Conservation (phyloP, 1,139 yeast genomes). For the Taphrina pruni region DNA sequence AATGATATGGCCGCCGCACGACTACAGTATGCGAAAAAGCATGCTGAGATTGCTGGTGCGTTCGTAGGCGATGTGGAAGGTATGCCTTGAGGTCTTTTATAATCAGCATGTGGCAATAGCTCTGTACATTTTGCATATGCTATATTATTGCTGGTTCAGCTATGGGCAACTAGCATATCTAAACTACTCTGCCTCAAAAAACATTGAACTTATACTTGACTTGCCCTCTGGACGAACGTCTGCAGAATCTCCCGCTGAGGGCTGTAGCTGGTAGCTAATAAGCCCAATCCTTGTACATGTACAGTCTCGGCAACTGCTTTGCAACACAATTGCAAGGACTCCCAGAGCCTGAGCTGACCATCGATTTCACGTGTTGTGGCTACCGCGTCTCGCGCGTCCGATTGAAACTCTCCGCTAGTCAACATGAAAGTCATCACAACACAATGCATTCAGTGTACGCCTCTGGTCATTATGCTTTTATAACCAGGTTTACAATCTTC, state of each 20-base stretch:
- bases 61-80: slow-evolving; percentile 38
- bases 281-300: no score
- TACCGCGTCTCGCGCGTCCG: background rate
- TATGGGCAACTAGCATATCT: no score
- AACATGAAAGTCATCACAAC: slow-evolving; percentile 4
- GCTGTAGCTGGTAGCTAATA: no score
- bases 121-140: background rate
- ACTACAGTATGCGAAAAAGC: slow-evolving; percentile 19
- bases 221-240: no score
- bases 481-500: background rate
- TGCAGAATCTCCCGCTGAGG: no score
- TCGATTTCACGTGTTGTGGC: background rate
- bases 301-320: no score
- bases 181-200: no score
- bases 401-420: background rate
- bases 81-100: slow-evolving; percentile 19
- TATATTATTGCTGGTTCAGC: background rate
- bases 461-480: no score
- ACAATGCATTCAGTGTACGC: background rate
- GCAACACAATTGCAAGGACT: no score
- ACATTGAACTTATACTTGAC: no score
- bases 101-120: background rate
- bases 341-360: no score
- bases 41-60: slow-evolving; percentile 16
- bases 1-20: slow-evolving; percentile 28